Evolutionary conservation across 2,329 filamentous ascomycete species (phyloP).

Genomic region (Phaeoacremonium minimum): DNA sequence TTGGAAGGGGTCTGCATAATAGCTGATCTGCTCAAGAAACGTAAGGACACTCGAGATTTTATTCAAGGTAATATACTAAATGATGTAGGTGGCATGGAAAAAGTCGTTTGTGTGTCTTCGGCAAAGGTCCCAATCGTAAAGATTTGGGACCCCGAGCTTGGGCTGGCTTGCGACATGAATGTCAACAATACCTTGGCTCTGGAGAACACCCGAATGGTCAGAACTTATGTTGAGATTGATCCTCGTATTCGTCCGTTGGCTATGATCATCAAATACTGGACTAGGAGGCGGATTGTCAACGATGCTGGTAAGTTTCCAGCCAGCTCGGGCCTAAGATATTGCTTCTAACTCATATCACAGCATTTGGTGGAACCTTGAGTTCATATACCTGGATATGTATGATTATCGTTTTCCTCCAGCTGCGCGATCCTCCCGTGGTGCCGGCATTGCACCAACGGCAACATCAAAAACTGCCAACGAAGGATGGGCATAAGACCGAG

Average conservation of each 20-base stretch:
- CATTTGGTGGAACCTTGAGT: constrained; percentile 87
- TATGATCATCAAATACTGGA: constrained; percentile 98
- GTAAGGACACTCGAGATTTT: constrained; percentile 39
- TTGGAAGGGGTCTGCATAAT: constrained; percentile 88
- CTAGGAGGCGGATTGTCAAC: constrained; percentile 85
- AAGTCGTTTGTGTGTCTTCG: constrained; percentile 88
- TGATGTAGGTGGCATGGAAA: constrained; percentile 84
- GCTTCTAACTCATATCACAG: constrained; percentile 36
- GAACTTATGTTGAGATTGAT: constrained; percentile 92
- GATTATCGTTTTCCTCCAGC: constrained; percentile 94
- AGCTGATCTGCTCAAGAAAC: constrained; percentile 76
- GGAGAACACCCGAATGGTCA: constrained; percentile 97
- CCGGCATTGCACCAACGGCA: constrained; percentile 77
- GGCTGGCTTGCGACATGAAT: constrained; percentile 93
- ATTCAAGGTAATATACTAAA: too few species aligned
- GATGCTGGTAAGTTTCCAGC: constrained; percentile 74
- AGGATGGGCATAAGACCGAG: constrained; percentile 64
- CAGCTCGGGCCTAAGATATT: not conserved
- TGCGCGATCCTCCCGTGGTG: constrained; percentile 76
- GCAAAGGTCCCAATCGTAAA: constrained; percentile 99
- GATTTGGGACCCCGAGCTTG: constrained; percentile 92
- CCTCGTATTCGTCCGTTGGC: constrained; percentile 84
- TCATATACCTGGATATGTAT: constrained; percentile 99
- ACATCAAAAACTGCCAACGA: constrained; percentile 54
- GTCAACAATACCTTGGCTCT: constrained; percentile 95